Conservation (phyloP, 805 yeast species). For the Sugiyamaella qingdaonensis region DNA sequence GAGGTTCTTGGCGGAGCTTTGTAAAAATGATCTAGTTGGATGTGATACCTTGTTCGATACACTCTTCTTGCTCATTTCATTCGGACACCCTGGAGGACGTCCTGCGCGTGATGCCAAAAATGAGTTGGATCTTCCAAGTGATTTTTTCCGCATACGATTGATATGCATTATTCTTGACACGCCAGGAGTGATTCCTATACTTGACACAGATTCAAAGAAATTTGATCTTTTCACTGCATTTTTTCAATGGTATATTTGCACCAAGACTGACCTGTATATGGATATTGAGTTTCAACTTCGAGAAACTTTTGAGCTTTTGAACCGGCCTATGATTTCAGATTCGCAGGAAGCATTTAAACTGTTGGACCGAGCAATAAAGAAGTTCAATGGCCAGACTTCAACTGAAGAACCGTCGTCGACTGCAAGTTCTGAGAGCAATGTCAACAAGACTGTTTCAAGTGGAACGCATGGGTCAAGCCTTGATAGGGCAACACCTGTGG, state of each 20-base stretch:
- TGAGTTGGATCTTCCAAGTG: conserved; percentile 57
- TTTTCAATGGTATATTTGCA: conserved; percentile 66
- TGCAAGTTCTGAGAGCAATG: not conserved
- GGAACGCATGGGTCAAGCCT: conserved; percentile 5
- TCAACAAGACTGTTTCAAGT: not conserved
- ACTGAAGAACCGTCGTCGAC: not conserved
- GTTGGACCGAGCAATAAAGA: conserved; percentile 37
- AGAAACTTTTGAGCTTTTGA: conserved; percentile 37
- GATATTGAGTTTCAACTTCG: conserved; percentile 55
- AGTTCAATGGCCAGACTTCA: conserved; percentile 15
- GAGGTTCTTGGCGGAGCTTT: conserved; percentile 56
- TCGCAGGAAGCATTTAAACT: conserved; percentile 42
- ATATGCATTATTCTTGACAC: conserved; percentile 42
- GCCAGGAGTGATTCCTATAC: not conserved
- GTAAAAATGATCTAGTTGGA: conserved; percentile 45
- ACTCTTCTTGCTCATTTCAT: conserved; percentile 53
- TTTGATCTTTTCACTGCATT: conserved; percentile 46
- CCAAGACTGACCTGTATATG: conserved; percentile 60
- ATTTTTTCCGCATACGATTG: conserved; percentile 68
- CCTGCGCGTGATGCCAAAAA: conserved; percentile 44
- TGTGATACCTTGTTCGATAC: conserved; percentile 47
- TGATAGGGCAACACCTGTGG: conserved; percentile 28
- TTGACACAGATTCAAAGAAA: conserved; percentile 7
- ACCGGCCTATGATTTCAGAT: conserved; percentile 35
- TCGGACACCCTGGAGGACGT: conserved; percentile 56